A percentile compares a stretch with the other conserved stretches of the same genome.
phyloP scores from a whole-genome alignment of 2,329 filamentous ascomycete species.

The Fusarium euwallaceae region DNA sequence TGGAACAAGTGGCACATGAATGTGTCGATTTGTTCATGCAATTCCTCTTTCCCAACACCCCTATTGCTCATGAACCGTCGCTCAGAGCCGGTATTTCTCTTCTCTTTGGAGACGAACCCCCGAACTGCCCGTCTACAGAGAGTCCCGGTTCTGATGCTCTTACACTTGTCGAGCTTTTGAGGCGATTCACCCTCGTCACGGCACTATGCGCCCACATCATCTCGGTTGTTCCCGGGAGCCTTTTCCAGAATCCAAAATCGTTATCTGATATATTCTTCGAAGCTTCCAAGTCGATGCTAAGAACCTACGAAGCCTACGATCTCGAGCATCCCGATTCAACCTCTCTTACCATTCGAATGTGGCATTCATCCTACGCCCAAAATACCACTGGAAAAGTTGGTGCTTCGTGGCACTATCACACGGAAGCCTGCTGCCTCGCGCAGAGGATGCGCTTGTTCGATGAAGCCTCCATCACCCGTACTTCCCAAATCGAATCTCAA shows the following conservation, averaged over 20 bases:
- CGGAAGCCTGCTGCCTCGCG: neutral
- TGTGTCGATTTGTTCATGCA: neutral
- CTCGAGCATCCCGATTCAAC: constrained; percentile 6
- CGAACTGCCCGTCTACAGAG: neutral
- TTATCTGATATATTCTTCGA: neutral
- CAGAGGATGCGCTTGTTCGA: neutral
- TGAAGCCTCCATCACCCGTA: neutral
- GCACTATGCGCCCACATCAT: neutral
- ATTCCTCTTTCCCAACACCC: neutral
- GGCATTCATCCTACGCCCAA: neutral
- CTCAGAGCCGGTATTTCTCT: neutral
- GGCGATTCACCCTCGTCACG: neutral
- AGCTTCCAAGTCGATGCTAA: neutral
- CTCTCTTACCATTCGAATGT: neutral
- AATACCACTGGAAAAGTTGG: neutral
- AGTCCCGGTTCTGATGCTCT: neutral
- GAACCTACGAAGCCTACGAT: neutral
- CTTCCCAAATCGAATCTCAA: neutral
- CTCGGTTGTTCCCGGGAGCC: neutral
- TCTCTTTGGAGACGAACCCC: neutral
- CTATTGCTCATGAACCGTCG: neutral
- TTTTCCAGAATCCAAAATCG: neutral
- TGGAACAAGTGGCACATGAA: neutral
- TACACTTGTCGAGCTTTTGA: neutral
- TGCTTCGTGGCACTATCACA: neutral